These are phyloP conservation scores for Echium plantagineum DNA, from an alignment of 257 asterid species.

Conservation along the genomic window DNA sequence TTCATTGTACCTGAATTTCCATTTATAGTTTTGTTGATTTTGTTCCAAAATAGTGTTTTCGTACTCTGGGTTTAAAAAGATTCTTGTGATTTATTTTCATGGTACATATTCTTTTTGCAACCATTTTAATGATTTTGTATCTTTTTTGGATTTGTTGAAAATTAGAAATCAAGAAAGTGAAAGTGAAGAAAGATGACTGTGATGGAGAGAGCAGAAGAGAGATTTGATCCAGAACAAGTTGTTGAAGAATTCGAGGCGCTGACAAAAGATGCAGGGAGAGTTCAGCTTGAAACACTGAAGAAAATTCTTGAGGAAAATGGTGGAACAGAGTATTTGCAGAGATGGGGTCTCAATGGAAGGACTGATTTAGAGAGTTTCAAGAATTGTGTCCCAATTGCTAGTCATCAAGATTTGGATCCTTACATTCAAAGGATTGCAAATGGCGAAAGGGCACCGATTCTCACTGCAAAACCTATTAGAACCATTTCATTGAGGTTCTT, in stretches of 20 bases:
- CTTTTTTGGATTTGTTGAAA: not conserved
- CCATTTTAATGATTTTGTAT: no score
- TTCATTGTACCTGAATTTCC: no score
- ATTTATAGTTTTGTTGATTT: no score
- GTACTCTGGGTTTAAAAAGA: no score
- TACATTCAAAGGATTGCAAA: constrained; percentile 71
- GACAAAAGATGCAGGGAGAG: constrained; percentile 28
- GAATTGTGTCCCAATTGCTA: constrained; percentile 57
- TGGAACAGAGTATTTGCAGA: constrained; percentile 9
- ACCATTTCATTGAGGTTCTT: constrained; percentile 76
- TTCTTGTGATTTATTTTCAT: not conserved
- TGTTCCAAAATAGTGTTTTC: not conserved
- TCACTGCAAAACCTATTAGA: constrained; percentile 71
- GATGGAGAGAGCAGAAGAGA: constrained; percentile 52
- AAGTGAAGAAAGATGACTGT: constrained; percentile 21
- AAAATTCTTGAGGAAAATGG: constrained; percentile 10
- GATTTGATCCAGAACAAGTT: constrained; percentile 49
- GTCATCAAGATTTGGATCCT: constrained; percentile 73
- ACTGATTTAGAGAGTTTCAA: constrained; percentile 56
- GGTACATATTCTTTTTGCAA: not conserved
- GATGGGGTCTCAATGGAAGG: constrained; percentile 36
- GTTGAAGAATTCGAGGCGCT: constrained; percentile 65
- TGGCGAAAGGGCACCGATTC: constrained; percentile 49
- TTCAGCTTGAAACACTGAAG: constrained; percentile 8
- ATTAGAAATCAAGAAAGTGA: not conserved